Evolutionary conservation across 345 rosid genomes (phyloP).

Genomic region (Turnera subulata): DNA sequence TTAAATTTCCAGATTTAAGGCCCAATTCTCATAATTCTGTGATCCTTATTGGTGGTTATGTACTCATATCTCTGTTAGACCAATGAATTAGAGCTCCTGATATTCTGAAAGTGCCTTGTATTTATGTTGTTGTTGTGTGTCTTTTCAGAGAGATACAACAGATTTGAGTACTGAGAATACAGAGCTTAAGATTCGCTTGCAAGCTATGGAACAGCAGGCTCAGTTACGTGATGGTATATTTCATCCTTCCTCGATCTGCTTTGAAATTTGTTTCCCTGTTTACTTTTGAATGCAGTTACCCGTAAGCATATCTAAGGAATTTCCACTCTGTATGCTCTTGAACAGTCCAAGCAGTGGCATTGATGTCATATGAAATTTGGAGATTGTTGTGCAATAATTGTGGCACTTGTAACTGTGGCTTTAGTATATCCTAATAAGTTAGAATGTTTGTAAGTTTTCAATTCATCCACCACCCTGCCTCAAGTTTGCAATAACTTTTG

Average conservation of each 20-base stretch:
- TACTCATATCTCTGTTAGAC: neutral
- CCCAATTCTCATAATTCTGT: too few species aligned
- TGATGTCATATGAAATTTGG: too few species aligned
- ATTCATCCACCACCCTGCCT: too few species aligned
- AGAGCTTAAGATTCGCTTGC: conserved; percentile 90
- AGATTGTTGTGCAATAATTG: too few species aligned
- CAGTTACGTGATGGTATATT: conserved; percentile 74
- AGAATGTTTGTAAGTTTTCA: too few species aligned
- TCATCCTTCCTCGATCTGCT: neutral
- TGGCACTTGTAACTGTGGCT: too few species aligned
- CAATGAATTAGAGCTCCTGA: neutral
- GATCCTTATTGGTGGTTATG: too few species aligned
- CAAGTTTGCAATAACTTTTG: too few species aligned
- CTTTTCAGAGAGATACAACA: conserved; percentile 72
- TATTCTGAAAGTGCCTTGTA: neutral
- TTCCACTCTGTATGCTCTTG: too few species aligned
- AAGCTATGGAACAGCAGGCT: conserved; percentile 88
- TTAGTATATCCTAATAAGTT: too few species aligned
- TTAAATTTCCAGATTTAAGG: neutral
- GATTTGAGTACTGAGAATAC: conserved; percentile 73
- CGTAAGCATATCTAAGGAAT: too few species aligned
- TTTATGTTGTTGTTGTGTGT: conserved; percentile 15
- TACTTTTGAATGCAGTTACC: neutral
- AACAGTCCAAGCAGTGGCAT: too few species aligned
- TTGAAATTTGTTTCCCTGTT: neutral